A percentile compares a stretch with the other conserved stretches of the same genome.
phyloP scores from a whole-genome alignment of 2,329 filamentous ascomycete species.

The Corynespora cassiicola region DNA sequence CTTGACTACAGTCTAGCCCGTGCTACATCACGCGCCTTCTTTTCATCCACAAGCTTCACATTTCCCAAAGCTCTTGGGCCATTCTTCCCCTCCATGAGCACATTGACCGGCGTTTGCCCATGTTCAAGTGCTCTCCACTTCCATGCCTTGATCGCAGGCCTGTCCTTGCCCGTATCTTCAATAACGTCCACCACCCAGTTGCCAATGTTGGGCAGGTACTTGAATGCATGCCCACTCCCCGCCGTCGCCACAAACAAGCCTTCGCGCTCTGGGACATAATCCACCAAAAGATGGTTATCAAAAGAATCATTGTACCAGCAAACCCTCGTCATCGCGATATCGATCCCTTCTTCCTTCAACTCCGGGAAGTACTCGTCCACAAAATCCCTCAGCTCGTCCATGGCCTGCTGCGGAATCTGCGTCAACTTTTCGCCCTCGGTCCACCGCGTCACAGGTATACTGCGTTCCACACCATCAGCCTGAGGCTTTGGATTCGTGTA shows the following conservation, averaged over 20 bases:
- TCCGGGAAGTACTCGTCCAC: constrained; percentile 53
- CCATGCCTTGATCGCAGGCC: constrained; percentile 11
- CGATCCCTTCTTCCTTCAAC: constrained; percentile 36
- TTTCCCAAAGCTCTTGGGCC: constrained; percentile 8
- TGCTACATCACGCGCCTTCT: neutral
- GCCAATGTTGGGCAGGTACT: constrained; percentile 38
- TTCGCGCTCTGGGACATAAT: constrained; percentile 20
- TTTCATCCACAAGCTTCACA: constrained; percentile 4
- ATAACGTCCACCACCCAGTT: constrained; percentile 32
- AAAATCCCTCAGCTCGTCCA: constrained; percentile 39
- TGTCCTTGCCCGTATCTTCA: constrained; percentile 19
- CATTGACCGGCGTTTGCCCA: constrained; percentile 3
- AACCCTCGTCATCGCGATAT: constrained; percentile 7
- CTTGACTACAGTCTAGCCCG: no score
- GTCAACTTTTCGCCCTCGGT: constrained; percentile 17
- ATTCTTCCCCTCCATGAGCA: constrained; percentile 10
- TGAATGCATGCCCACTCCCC: constrained; percentile 40
- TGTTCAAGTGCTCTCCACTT: constrained; percentile 15
- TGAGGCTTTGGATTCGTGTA: constrained; percentile 49
- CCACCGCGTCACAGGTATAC: constrained; percentile 51
- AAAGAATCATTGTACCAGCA: constrained; percentile 24
- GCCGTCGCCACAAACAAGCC: constrained; percentile 37
- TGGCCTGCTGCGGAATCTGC: constrained; percentile 32
- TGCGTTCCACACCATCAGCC: constrained; percentile 46
- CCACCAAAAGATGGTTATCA: constrained; percentile 34